Evolutionary conservation across 2,329 filamentous ascomycete species (phyloP), one percentile per base, ranked within the genome.

Genomic region (Alternaria gaisen): DNA sequence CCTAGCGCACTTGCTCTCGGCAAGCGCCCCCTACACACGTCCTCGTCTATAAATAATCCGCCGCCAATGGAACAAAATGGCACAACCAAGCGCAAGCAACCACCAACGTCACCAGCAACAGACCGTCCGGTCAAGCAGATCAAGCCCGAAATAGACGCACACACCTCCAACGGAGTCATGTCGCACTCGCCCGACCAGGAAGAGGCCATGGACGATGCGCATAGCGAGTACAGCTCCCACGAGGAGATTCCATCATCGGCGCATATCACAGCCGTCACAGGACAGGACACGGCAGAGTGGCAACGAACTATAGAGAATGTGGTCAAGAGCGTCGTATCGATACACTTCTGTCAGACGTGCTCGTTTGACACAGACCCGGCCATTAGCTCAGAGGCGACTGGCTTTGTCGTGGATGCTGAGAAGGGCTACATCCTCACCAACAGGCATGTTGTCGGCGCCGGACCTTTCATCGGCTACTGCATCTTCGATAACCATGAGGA

Each of bases 401-500:
- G 95, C 8, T 99, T 99, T 76, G 94, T 99, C 16, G 95, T 99
- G 24, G 95, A 99, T 81, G 92, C 95, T 5, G 90, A 97, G 81
- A 89, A 88, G 78, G 95, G 95, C 78, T 91, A 83, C 71, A 90
- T 82, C 56, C 75, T 85, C 63, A 85, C 83, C 52, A 85, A 85
- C 71, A 79, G 83, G 60, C 95, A 99, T 82, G 95, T 99, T 32
- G 95, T 98, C 42, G 93, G 95, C 66, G 87, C 95, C 1, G 95
- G 95, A 1, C 95, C 95, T 1, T 99, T 99, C 80, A 98, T 94
- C 91, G 95, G 95, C 48, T 97, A 97, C 81, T 94, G 92, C 77
- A 94, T 99, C 69, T 99, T 99, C 78, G 96, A 99, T 79, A 99
- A 99, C 77, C 95, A 99, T 80, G 95, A 99, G 77, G 88, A 91